phyloP scores from a whole-genome alignment of 2,329 filamentous ascomycete genomes.

The Clarireedia paspali region DNA sequence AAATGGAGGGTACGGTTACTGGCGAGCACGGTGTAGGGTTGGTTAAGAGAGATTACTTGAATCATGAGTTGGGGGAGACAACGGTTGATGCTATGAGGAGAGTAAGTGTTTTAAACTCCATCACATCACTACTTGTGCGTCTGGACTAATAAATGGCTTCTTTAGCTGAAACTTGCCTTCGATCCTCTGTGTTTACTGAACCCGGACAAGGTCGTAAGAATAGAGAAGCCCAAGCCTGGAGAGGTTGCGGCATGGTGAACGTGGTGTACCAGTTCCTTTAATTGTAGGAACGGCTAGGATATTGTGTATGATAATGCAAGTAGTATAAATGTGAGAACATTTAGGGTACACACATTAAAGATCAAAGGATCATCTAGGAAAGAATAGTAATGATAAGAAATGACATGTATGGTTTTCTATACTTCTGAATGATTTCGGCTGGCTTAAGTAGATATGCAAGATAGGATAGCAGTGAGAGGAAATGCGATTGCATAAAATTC shows the following conservation, averaged over 20 bases:
- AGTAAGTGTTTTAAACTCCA: conserved; percentile 36
- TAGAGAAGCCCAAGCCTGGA: conserved; percentile 46
- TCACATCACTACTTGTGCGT: not conserved
- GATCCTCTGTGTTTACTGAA: conserved; percentile 64
- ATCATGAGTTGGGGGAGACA: conserved; percentile 64
- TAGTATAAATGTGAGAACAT: no score
- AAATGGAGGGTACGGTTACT: conserved; percentile 79
- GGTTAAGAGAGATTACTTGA: conserved; percentile 77
- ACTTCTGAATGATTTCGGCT: no score
- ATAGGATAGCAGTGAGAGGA: no score
- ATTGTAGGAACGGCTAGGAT: not conserved
- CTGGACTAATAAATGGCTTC: conserved; percentile 3
- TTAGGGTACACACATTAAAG: no score
- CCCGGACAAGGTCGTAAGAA: conserved; percentile 60
- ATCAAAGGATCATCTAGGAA: no score
- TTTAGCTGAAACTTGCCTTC: conserved; percentile 68
- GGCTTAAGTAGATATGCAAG: no score
- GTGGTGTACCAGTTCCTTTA: not conserved
- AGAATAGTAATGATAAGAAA: no score
- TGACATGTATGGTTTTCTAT: no score
- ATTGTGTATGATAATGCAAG: not conserved
- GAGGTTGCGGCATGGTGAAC: conserved; percentile 38
- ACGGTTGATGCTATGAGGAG: conserved; percentile 80
- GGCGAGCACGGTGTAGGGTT: conserved; percentile 80
- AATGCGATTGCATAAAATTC: no score